Percentiles rank a stretch among this genome's conserved stretches.
Conservation (phyloP, 768 basidiomycete genomes). For the Gloeophyllum trabeum region DNA sequence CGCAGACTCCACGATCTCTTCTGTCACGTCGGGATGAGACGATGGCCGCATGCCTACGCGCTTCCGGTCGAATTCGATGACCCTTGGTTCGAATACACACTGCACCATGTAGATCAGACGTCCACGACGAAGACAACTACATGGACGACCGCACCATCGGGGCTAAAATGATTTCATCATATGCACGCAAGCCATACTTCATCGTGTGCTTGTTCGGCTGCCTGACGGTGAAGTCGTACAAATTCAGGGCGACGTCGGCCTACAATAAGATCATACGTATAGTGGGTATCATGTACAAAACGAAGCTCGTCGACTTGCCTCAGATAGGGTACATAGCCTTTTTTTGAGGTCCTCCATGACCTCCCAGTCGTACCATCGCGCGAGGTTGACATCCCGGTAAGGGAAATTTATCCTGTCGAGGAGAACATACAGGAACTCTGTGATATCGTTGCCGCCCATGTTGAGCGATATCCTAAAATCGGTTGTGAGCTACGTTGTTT, state of each 20-base stretch:
- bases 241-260: conserved; percentile 83
- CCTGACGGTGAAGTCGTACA: conserved; percentile 86
- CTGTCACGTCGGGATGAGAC: conserved; percentile 53
- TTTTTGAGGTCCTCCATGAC: conserved; percentile 89
- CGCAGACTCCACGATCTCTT: conserved; percentile 48
- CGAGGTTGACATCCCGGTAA: conserved; percentile 73
- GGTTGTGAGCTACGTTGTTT: neutral
- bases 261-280: conserved; percentile 18
- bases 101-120: conserved; percentile 25
- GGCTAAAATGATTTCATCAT: conserved; percentile 91
- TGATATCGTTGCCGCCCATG: conserved; percentile 93
- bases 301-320: conserved; percentile 34
- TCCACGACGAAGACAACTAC: neutral
- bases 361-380: conserved; percentile 74
- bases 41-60: conserved; percentile 34
- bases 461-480: conserved; percentile 57
- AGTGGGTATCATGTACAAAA: neutral
- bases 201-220: conserved; percentile 63
- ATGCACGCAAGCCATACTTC: conserved; percentile 84
- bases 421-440: conserved; percentile 74
- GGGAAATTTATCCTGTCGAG: conserved; percentile 79
- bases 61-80: conserved; percentile 84
- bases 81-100: conserved; percentile 89
- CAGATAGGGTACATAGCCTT: conserved; percentile 73
- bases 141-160: conserved; percentile 81